Evolutionary conservation across 2,329 filamentous ascomycete genomes (phyloP).

Genomic region (Alternaria sp.): DNA sequence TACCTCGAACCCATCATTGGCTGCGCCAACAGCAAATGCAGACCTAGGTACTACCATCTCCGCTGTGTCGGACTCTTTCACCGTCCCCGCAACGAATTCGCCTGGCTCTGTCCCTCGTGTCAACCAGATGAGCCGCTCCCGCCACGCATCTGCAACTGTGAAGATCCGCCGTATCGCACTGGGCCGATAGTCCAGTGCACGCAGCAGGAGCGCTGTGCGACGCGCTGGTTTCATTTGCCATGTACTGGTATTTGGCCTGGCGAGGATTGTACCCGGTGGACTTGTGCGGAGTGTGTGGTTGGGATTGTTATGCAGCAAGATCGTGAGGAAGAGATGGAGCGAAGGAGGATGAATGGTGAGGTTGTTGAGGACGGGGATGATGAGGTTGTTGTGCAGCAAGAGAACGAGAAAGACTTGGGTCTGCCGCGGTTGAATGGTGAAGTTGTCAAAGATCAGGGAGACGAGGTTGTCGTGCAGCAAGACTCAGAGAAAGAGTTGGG

Average conservation of each 20-base stretch:
- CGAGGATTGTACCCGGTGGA: neutral
- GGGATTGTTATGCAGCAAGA: neutral
- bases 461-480: neutral
- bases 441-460: neutral
- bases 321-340: neutral
- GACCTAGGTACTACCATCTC: conserved; percentile 9
- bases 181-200: conserved; percentile 7
- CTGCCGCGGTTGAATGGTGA: neutral
- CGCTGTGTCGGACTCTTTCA: conserved; percentile 3
- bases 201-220: neutral
- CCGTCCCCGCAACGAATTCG: neutral
- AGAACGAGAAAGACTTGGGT: neutral
- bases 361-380: neutral
- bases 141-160: conserved; percentile 3
- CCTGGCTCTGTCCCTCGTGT: conserved; percentile 10
- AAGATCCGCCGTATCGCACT: neutral
- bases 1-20: conserved; percentile 8
- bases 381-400: neutral
- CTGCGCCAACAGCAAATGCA: conserved; percentile 6
- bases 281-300: neutral
- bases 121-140: neutral
- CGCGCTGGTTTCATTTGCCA: conserved; percentile 3
- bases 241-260: neutral
- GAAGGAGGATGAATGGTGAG: neutral
- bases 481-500: neutral